A percentile compares a stretch with the other conserved stretches of the same genome.
Conservation (phyloP, 23 red algal genomes). For the Gracilaria domingensis region DNA sequence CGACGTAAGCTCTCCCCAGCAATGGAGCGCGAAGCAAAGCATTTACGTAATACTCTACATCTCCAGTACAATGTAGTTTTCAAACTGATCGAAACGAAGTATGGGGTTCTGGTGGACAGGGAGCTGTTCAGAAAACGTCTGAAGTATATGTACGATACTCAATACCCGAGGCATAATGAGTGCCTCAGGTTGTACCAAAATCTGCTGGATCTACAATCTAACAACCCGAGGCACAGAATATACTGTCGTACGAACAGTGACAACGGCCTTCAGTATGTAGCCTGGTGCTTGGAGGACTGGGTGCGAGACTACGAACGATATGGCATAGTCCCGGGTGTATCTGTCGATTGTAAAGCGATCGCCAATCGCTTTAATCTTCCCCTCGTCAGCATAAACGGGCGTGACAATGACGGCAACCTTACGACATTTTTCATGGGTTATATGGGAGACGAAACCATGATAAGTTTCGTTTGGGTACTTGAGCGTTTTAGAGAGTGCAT, state of each 20-base stretch:
- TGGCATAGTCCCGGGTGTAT: conserved; percentile 5
- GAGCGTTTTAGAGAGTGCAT: not conserved
- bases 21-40: not conserved
- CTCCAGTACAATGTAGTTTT: not conserved
- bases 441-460: not conserved
- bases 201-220: not conserved
- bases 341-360: not conserved
- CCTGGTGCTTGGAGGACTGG: conserved; percentile 12
- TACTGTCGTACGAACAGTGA: not conserved
- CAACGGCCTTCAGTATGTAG: not conserved
- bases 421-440: not conserved
- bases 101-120: not conserved
- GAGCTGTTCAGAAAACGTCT: not conserved
- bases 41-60: not conserved
- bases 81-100: not conserved
- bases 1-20: not conserved
- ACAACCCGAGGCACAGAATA: not conserved
- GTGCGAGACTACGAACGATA: not conserved
- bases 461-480: not conserved
- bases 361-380: conserved; percentile 17
- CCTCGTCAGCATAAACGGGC: not conserved
- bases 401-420: not conserved
- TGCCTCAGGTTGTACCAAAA: not conserved
- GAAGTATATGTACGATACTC: not conserved
- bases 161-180: not conserved